Percentiles rank a stretch among this genome's conserved stretches.
phyloP scores from a whole-genome alignment of 345 rosid species.

The Acer negundo region DNA sequence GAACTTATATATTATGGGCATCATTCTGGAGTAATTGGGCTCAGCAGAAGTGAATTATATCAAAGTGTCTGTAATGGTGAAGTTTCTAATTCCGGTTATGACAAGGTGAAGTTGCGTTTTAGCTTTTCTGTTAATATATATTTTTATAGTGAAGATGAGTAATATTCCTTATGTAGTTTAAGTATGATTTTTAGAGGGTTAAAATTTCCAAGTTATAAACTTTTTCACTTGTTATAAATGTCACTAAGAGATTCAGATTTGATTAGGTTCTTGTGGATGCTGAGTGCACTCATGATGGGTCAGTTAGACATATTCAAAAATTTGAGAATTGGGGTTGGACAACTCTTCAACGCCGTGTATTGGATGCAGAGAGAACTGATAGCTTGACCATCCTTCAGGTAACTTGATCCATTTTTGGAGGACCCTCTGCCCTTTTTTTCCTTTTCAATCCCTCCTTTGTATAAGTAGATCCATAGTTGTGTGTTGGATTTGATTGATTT shows the following conservation, averaged over 20 bases:
- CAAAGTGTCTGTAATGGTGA: slow-evolving; percentile 34
- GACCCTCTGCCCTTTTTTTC: neutral
- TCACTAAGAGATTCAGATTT: slow-evolving; percentile 21
- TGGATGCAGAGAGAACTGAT: slow-evolving; percentile 82
- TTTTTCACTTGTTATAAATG: neutral
- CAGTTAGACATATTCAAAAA: slow-evolving; percentile 82
- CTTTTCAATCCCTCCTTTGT: neutral
- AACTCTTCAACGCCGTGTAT: slow-evolving; percentile 82
- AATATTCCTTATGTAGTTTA: neutral
- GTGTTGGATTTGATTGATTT: neutral
- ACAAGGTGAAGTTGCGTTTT: slow-evolving; percentile 57
- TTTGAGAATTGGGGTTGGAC: slow-evolving; percentile 98
- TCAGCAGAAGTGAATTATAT: slow-evolving; percentile 55
- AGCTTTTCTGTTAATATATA: neutral
- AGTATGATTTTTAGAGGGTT: neutral
- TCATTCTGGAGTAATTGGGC: slow-evolving; percentile 75
- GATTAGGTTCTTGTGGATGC: slow-evolving; percentile 96
- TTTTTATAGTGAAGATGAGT: neutral
- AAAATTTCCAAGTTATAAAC: neutral
- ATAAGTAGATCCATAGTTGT: neutral
- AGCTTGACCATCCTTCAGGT: slow-evolving; percentile 80
- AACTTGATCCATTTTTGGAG: slow-evolving; percentile 1
- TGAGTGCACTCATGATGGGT: slow-evolving; percentile 98
- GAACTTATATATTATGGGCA: slow-evolving; percentile 77
- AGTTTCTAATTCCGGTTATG: slow-evolving; percentile 55